Evolutionary conservation across 2,329 filamentous ascomycete genomes (phyloP), one percentile per base, ranked within the genome.

Genomic region (Whalleya microplaca): DNA sequence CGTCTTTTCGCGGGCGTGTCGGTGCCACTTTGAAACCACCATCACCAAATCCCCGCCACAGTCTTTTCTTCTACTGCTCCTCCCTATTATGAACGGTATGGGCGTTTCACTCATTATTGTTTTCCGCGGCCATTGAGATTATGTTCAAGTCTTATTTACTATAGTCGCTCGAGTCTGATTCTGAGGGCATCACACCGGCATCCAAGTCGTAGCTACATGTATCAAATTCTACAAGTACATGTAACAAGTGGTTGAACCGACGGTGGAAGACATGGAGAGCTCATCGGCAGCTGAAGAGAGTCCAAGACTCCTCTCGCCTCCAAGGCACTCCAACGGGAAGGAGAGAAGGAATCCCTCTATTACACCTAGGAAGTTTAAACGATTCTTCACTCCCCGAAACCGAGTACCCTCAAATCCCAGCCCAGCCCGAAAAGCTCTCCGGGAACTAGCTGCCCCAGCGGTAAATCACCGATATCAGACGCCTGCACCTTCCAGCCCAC

Each of bases 371-470:
- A 83, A 81, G 65, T 84, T 84, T 59, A 74, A 66, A 32, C 74
- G 75, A 21, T 84, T 84, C 74, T 84, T 84, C 60, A 80, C 80
- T 9, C 81, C 80, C 18, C 75, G 79, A 20, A 74, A 75, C 14
- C 71, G 74, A 49, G 73, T 76, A 23, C 72, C 75, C 1, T 67
- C 72, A 12, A 65, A 72, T 32, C 71, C 70, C 18, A 77, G 73
- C 52, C 71, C 74, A 4, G 75, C 73, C 46, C 71, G 76, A 40
- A 70, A 67, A 51, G 76, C 75, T 3, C 71, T 80, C 20, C 68
- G 70, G 29, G 76, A 78, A 50, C 72, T 80, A 37, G 75, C 74
- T 12, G 71, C 71, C 10, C 69, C 75, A 21, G 70, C 69, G 14
- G 49, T 79, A 27, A 79, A 78, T 54, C 62, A 64, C 56, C 70